Evolutionary conservation across 106 monocot species (phyloP).

Genomic region (Dendrobium officinale): DNA sequence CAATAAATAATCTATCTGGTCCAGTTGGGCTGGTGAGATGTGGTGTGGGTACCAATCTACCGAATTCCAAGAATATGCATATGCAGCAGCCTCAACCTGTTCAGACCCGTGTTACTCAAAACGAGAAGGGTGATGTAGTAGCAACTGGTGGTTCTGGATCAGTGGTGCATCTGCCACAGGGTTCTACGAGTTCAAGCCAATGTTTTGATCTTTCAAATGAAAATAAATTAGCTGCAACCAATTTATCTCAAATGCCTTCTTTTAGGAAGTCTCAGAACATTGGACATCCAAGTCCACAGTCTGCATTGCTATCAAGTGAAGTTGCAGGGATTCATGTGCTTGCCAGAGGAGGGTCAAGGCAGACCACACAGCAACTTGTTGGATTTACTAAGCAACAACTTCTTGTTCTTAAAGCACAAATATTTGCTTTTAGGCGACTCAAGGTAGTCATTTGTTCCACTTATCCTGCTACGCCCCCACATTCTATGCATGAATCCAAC

Average conservation of each 20-base stretch:
- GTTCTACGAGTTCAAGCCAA: constrained; percentile 32
- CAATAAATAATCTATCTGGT: constrained; percentile 31
- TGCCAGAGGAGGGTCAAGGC: constrained; percentile 24
- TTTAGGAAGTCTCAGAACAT: constrained; percentile 39
- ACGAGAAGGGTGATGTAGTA: constrained; percentile 30
- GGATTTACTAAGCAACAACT: constrained; percentile 91
- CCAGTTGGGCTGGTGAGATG: constrained; percentile 28
- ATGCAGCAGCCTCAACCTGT: constrained; percentile 35
- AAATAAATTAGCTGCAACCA: constrained; percentile 28
- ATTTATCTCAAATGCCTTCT: constrained; percentile 38
- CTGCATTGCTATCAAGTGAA: constrained; percentile 25
- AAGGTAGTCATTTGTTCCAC: constrained; percentile 50
- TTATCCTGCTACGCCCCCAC: neutral
- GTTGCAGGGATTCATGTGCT: constrained; percentile 16
- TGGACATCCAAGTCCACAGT: constrained; percentile 20
- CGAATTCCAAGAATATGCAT: constrained; percentile 30
- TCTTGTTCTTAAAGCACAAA: constrained; percentile 96
- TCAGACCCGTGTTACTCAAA: constrained; percentile 31
- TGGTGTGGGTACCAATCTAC: constrained; percentile 4
- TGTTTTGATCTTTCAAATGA: constrained; percentile 23
- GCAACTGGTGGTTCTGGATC: constrained; percentile 21
- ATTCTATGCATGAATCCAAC: neutral
- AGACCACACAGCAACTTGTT: constrained; percentile 25
- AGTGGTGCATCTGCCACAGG: constrained; percentile 33
- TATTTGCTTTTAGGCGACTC: constrained; percentile 86